Evolutionary conservation across 2,329 filamentous ascomycete genomes (phyloP).

Genomic region (Davidsoniella australis): DNA sequence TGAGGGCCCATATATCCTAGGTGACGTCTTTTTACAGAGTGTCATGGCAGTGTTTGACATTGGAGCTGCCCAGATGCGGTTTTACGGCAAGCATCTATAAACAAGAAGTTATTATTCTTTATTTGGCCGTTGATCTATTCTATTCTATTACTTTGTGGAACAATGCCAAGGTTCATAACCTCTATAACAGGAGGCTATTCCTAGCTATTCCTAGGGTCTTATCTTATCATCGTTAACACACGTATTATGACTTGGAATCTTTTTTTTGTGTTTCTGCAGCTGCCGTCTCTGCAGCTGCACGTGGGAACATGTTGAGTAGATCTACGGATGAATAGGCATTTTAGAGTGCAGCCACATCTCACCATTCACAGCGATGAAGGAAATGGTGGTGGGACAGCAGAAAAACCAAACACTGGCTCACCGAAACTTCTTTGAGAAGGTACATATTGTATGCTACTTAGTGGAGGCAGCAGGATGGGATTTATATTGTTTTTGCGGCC

Average conservation of each 20-base stretch:
- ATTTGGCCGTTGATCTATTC: background rate
- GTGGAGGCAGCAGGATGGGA: too few species aligned
- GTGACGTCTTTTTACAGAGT: conserved; percentile 33
- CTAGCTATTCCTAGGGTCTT: background rate
- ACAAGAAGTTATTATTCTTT: background rate
- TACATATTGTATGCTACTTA: too few species aligned
- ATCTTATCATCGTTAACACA: background rate
- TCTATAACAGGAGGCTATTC: too few species aligned
- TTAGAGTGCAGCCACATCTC: too few species aligned
- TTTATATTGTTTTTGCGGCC: too few species aligned
- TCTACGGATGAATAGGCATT: too few species aligned
- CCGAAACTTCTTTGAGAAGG: too few species aligned
- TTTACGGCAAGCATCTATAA: conserved; percentile 18
- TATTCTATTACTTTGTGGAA: background rate
- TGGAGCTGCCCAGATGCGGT: conserved; percentile 28
- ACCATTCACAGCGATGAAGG: too few species aligned
- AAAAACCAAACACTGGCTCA: too few species aligned
- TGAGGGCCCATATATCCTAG: conserved; percentile 30
- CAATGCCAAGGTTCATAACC: background rate
- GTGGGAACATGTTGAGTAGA: too few species aligned
- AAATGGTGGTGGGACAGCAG: too few species aligned
- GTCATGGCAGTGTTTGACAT: conserved; percentile 32
- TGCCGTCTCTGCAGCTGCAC: background rate
- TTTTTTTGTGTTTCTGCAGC: background rate
- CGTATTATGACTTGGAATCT: background rate